Evolutionary conservation across 1,284 basidiomycete genomes (phyloP).

Genomic region (Cryptococcus wingfieldii): DNA sequence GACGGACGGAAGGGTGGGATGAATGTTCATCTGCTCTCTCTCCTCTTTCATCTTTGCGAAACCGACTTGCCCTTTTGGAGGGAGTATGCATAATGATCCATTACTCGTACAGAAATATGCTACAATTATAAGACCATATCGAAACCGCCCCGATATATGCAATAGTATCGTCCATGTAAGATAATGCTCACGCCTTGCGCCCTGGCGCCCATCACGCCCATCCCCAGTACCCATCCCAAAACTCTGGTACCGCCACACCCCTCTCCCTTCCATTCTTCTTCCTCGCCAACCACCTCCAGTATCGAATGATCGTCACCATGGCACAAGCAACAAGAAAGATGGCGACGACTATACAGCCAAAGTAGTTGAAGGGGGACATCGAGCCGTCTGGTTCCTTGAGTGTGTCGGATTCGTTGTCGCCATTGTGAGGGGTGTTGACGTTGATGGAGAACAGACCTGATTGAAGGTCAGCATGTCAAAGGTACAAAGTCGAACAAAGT

Average conservation of each 20-base stretch:
- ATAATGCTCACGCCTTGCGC: background rate
- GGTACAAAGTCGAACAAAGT: constrained; percentile 23
- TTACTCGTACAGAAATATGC: background rate
- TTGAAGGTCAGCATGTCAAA: background rate
- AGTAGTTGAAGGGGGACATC: constrained; percentile 31
- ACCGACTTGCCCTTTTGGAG: too few species aligned
- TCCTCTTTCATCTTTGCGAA: too few species aligned
- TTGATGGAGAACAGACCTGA: constrained; percentile 65
- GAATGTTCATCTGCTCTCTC: too few species aligned
- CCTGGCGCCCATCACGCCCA: constrained; percentile 34
- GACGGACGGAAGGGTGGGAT: too few species aligned
- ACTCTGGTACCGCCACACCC: constrained; percentile 24
- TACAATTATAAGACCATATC: background rate
- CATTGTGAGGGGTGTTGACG: constrained; percentile 51
- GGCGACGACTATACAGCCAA: constrained; percentile 37
- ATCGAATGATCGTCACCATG: constrained; percentile 41
- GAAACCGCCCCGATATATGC: background rate
- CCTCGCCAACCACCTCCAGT: constrained; percentile 42
- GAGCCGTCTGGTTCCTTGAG: constrained; percentile 32
- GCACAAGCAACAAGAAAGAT: constrained; percentile 36
- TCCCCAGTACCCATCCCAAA: constrained; percentile 46
- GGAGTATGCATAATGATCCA: background rate
- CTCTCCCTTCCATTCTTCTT: constrained; percentile 28
- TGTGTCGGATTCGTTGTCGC: constrained; percentile 15
- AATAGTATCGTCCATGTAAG: background rate